These are phyloP conservation scores for Choanephora cucurbitarum DNA, from an alignment of 371 early-diverging fungal genomes.

Conservation along the genomic window DNA sequence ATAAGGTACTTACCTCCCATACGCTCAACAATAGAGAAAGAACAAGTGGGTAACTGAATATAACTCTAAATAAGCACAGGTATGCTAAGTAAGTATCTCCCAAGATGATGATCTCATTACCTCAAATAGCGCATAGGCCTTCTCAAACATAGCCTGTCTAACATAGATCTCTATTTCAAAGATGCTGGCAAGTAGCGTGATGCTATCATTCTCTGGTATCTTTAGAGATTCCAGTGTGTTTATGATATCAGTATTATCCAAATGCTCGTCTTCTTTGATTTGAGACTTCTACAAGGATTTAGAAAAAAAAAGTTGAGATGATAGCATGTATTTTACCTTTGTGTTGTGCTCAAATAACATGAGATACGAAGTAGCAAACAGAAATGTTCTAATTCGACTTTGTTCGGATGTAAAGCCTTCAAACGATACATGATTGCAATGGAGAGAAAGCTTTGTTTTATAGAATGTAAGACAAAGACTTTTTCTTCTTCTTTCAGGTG, in stretches of 20 bases:
- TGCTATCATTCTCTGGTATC: background rate
- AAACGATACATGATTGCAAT: background rate
- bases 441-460: background rate
- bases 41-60: background rate
- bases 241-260: background rate
- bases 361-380: conserved; percentile 3
- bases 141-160: conserved; percentile 7
- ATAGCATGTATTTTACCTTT: no score
- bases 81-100: no score
- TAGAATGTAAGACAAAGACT: no score
- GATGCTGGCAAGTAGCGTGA: conserved; percentile 1
- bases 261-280: background rate
- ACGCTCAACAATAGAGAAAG: conserved; percentile 14
- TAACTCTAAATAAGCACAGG: no score
- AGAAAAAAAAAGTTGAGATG: background rate
- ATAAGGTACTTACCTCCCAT: conserved; percentile 11
- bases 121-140: conserved; percentile 8
- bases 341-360: conserved; percentile 1
- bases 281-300: background rate
- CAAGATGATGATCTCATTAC: no score
- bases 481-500: no score
- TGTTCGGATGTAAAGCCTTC: conserved; percentile 5
- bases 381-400: conserved; percentile 5
- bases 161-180: conserved; percentile 15
- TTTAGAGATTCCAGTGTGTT: background rate